These are phyloP conservation scores for Onygena corvina DNA, from an alignment of 2,329 filamentous ascomycete species.

Conservation along the genomic window DNA sequence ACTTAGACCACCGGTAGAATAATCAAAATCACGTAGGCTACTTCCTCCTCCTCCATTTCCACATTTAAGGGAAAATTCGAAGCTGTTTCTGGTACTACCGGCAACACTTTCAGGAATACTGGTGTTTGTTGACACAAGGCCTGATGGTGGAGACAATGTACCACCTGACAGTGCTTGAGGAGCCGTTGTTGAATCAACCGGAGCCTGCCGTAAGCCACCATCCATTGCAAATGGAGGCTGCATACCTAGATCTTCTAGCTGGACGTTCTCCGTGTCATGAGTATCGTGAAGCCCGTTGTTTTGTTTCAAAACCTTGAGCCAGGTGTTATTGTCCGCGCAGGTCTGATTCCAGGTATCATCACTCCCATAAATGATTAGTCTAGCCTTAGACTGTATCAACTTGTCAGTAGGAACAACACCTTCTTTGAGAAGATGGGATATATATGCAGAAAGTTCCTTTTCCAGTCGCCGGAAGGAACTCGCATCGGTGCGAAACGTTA, in stretches of 20 bases:
- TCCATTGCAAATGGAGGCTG: constrained; percentile 33
- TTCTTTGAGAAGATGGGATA: constrained; percentile 24
- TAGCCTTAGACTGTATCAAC: constrained; percentile 23
- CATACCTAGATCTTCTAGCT: constrained; percentile 31
- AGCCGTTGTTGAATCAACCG: constrained; percentile 23
- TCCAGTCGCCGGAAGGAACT: constrained; percentile 35
- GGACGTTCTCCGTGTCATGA: constrained; percentile 25
- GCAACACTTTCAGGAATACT: constrained; percentile 23
- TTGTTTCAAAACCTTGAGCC: constrained; percentile 36
- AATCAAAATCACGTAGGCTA: constrained; percentile 12
- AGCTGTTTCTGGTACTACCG: constrained; percentile 24
- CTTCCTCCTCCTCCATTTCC: background rate
- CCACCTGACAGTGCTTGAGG: constrained; percentile 18
- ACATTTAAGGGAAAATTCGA: constrained; percentile 17
- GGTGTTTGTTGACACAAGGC: constrained; percentile 26
- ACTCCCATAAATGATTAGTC: constrained; percentile 22
- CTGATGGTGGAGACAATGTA: constrained; percentile 19
- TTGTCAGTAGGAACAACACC: constrained; percentile 28
- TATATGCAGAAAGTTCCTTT: constrained; percentile 30
- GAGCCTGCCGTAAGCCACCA: constrained; percentile 26
- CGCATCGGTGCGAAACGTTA: constrained; percentile 25
- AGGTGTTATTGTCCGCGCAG: constrained; percentile 36
- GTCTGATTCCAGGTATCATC: constrained; percentile 31
- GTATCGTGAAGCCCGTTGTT: constrained; percentile 29
- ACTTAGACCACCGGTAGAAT: constrained; percentile 18